Conservation (phyloP, 2,329 filamentous ascomycete species). For the Thielaviopsis ethacetica region DNA sequence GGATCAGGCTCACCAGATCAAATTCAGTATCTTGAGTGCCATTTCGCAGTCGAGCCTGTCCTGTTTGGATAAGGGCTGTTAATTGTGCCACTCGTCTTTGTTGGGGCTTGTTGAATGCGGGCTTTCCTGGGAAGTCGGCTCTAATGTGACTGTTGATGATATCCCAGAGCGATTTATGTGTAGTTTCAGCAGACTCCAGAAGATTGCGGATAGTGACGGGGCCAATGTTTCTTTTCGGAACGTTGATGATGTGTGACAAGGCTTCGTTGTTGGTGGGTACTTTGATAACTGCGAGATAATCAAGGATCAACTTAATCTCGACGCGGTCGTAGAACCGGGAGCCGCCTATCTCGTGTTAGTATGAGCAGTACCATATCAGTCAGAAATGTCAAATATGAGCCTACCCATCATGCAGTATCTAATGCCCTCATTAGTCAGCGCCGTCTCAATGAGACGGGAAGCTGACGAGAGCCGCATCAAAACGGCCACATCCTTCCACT, state of each 20-base stretch:
- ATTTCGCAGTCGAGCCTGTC: conserved; percentile 18
- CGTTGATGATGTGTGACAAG: conserved; percentile 67
- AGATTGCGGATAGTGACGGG: conserved; percentile 60
- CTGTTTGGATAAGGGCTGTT: conserved; percentile 24
- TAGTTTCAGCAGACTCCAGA: conserved; percentile 57
- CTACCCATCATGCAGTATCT: conserved; percentile 76
- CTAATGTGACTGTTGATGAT: conserved; percentile 43
- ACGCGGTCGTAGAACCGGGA: conserved; percentile 80
- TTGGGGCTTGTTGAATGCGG: conserved; percentile 33
- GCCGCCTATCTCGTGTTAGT: conserved; percentile 26
- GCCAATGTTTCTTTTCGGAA: conserved; percentile 66
- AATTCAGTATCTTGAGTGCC: conserved; percentile 17
- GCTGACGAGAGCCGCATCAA: conserved; percentile 70
- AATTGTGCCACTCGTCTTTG: conserved; percentile 25
- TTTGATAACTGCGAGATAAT: conserved; percentile 74
- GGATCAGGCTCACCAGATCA: conserved; percentile 31
- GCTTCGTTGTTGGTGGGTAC: conserved; percentile 81
- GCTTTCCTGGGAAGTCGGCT: conserved; percentile 29
- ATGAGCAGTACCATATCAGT: background rate
- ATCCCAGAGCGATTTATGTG: conserved; percentile 56
- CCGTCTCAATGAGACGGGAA: conserved; percentile 72
- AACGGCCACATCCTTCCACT: conserved; percentile 66
- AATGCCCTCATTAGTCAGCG: conserved; percentile 63
- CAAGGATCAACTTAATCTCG: conserved; percentile 73
- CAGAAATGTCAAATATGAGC: background rate